Evolutionary conservation across 805 yeast species (phyloP), one percentile per base, ranked within the genome.

Genomic region (Metschnikowia matae): DNA sequence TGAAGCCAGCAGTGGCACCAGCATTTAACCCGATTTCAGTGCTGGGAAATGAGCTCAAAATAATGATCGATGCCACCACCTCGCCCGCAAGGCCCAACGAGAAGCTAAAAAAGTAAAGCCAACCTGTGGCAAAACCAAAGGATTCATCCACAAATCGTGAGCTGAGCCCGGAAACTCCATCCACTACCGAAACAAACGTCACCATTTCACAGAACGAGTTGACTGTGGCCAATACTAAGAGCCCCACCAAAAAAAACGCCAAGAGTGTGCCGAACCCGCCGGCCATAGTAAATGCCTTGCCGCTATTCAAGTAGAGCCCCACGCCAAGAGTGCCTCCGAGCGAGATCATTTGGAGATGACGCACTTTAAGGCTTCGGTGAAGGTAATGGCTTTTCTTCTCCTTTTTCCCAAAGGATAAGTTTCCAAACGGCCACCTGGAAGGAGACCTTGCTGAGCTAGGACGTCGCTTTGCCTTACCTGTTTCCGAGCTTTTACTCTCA

Each of bases 241-340:
- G 60, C 0, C 91, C 94, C 26, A 87, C 76, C 8, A 86, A 67
- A 0, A 76, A 49, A 61, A 83, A 86, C 1, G 92, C 91, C 13
- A 87, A 57, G 4, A 87, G 66, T 7, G 89, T 80, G 0, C 95
- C 95, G 47, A 87, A 69, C 0, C 92, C 92, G 1, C 95, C 95
- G 2, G 87, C 85, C 15, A 83, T 82, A 17, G 83, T 74, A 47
- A 87, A 76, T 0, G 89, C 87, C 59, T 85, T 84, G 3, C 94
- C 91, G 6, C 86, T 79, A 40, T 84, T 81, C 21, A 87, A 67
- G 50, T 84, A 76, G 17, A 87, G 65, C 0, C 95, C 94, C 14
- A 87, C 92, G 1, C 94, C 94, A 4, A 87, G 64, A 0, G 91
- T 85, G 1, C 90, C 92, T 2, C 90, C 89, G 31, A 87, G 70